A percentile compares a stretch with the other conserved stretches of the same genome.
Evolutionary conservation across 768 basidiomycete species (phyloP).

Genomic region (Chalciporus pseudorubinellus): DNA sequence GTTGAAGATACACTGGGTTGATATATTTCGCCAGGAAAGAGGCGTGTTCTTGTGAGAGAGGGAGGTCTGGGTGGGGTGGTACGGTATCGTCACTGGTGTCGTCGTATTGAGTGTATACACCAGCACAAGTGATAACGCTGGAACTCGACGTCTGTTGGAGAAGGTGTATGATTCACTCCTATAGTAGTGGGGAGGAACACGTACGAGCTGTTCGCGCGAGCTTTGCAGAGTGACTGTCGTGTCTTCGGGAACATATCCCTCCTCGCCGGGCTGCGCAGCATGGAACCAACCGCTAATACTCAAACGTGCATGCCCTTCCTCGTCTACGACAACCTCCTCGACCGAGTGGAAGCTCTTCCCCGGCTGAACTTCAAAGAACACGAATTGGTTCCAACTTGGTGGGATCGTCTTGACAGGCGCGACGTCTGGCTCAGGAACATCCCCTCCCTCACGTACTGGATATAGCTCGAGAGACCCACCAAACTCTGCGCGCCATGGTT

Average conservation of each 20-base stretch:
- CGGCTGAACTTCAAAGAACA: conserved; percentile 91
- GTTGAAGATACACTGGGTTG: conserved; percentile 87
- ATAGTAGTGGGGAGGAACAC: conserved; percentile 33
- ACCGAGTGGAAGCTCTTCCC: conserved; percentile 96
- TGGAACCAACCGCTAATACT: conserved; percentile 99
- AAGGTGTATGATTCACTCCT: conserved; percentile 2
- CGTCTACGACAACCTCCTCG: conserved; percentile 86
- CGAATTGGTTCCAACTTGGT: conserved; percentile 87
- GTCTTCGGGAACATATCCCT: conserved; percentile 66
- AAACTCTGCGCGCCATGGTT: conserved; percentile 84
- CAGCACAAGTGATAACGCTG: conserved; percentile 32
- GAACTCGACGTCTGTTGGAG: conserved; percentile 55
- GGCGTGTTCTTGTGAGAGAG: conserved; percentile 57
- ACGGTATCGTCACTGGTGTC: conserved; percentile 34
- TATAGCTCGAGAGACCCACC: conserved; percentile 95
- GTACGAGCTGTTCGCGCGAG: conserved; percentile 89
- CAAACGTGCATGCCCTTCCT: conserved; percentile 71
- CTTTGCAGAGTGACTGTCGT: conserved; percentile 54
- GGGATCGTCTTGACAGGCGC: conserved; percentile 66
- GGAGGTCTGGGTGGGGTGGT: conserved; percentile 47
- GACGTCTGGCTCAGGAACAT: conserved; percentile 64
- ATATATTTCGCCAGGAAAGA: conserved; percentile 81
- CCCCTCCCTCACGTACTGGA: conserved; percentile 58
- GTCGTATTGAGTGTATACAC: conserved; percentile 53
- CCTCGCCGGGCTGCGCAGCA: conserved; percentile 85